Evolutionary conservation across 768 basidiomycete genomes (phyloP).

Genomic region (Agaricus bisporus): DNA sequence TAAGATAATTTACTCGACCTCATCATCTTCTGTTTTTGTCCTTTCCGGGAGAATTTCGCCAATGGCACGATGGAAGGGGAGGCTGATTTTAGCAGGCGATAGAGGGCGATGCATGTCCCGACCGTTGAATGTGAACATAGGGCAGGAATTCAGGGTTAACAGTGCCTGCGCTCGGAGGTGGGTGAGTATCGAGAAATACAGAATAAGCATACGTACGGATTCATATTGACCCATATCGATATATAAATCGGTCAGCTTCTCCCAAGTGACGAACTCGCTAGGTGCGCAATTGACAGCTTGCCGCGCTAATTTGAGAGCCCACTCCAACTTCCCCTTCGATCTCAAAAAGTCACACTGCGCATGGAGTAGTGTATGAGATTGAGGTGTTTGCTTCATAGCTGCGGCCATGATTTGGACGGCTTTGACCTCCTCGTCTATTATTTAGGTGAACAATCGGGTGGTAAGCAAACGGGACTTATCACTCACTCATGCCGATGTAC

Average conservation of each 20-base stretch:
- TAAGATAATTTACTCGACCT: slow-evolving; percentile 33
- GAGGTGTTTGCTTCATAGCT: slow-evolving; percentile 80
- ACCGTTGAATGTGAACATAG: slow-evolving; percentile 99
- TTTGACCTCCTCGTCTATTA: slow-evolving; percentile 93
- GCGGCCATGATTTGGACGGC: slow-evolving; percentile 89
- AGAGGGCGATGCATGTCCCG: slow-evolving; percentile 87
- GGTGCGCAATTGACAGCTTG: slow-evolving; percentile 98
- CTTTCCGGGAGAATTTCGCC: slow-evolving; percentile 87
- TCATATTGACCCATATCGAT: slow-evolving; percentile 88
- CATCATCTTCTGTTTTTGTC: slow-evolving; percentile 77
- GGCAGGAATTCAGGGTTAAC: slow-evolving; percentile 95
- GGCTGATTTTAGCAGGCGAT: slow-evolving; percentile 71
- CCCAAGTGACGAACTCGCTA: slow-evolving; percentile 98
- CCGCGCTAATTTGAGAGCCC: slow-evolving; percentile 87
- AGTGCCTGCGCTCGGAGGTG: slow-evolving; percentile 45
- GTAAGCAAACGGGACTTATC: not conserved
- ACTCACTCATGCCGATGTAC: slow-evolving; percentile 97
- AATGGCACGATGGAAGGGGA: slow-evolving; percentile 82
- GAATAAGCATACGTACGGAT: slow-evolving; percentile 34
- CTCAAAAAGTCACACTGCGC: slow-evolving; percentile 92
- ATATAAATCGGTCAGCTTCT: slow-evolving; percentile 92
- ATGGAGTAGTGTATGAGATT: slow-evolving; percentile 91
- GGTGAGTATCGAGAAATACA: not conserved
- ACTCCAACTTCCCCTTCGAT: slow-evolving; percentile 75
- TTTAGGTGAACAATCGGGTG: not conserved